Percentiles rank a stretch among this genome's conserved stretches.
phyloP scores from a whole-genome alignment of 352 stramenopile genomes.

The Phytophthora tentaculata region DNA sequence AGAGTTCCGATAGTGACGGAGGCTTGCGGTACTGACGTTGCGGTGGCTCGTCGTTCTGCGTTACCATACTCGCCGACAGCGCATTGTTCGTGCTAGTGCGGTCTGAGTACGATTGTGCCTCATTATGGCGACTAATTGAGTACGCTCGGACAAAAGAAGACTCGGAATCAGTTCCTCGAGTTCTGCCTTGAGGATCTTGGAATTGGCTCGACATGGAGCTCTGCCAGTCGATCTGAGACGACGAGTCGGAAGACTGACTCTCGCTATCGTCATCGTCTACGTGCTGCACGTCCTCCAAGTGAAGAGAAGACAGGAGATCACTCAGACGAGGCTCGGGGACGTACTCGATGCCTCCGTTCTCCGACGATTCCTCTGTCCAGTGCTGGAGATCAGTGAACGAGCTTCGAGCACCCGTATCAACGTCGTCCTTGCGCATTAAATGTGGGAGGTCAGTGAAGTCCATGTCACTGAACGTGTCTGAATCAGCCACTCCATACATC shows the following conservation, averaged over 20 bases:
- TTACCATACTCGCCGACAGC: conserved; percentile 34
- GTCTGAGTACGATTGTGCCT: conserved; percentile 31
- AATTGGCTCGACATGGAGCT: conserved; percentile 20
- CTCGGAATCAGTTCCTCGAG: conserved; percentile 21
- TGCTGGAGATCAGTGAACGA: conserved; percentile 53
- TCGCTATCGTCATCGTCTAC: conserved; percentile 43
- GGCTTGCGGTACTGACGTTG: conserved; percentile 44
- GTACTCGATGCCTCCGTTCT: conserved; percentile 30
- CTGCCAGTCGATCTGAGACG: conserved; percentile 43
- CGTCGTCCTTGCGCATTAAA: conserved; percentile 70
- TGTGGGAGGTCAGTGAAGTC: conserved; percentile 75
- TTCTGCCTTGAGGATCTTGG: conserved; percentile 9
- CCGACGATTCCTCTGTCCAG: conserved; percentile 34
- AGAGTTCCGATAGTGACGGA: conserved; percentile 58
- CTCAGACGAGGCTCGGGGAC: conserved; percentile 28
- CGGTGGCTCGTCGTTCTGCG: conserved; percentile 21
- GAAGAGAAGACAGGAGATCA: conserved; percentile 33
- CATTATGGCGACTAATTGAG: conserved; percentile 21
- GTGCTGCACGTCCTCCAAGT: conserved; percentile 35
- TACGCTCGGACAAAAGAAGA: conserved; percentile 29
- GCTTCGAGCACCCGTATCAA: conserved; percentile 27
- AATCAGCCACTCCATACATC: conserved; percentile 62
- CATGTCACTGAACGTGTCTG: conserved; percentile 80
- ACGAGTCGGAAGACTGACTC: conserved; percentile 38
- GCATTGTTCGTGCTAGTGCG: conserved; percentile 34